Evolutionary conservation across 1,139 yeast species (phyloP).

Genomic region (Zygoascus hellenicus): DNA sequence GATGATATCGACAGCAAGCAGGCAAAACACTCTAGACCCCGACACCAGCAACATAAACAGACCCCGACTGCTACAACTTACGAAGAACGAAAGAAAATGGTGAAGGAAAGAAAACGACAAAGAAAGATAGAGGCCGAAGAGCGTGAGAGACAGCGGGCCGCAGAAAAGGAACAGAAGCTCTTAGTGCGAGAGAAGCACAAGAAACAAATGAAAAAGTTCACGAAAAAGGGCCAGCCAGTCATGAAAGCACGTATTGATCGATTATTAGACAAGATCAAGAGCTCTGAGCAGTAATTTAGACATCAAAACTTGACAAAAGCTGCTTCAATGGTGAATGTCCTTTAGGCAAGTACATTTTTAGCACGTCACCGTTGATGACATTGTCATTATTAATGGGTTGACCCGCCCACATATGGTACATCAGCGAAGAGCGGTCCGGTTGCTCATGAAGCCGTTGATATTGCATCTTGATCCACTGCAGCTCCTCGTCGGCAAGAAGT

Average conservation of each 20-base stretch:
- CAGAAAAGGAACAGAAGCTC: slow-evolving; percentile 29
- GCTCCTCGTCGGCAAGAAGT: slow-evolving; percentile 6
- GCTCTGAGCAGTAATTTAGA: slow-evolving; percentile 5
- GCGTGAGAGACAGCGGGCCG: slow-evolving; percentile 24
- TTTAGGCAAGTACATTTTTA: slow-evolving; percentile 8
- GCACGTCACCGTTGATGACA: slow-evolving; percentile 14
- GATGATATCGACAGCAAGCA: not conserved
- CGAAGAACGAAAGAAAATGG: slow-evolving; percentile 27
- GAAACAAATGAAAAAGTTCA: slow-evolving; percentile 48
- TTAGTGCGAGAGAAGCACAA: slow-evolving; percentile 44
- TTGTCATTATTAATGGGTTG: not conserved
- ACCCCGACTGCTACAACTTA: slow-evolving; percentile 28
- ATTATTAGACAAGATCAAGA: slow-evolving; percentile 62
- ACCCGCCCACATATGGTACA: not conserved
- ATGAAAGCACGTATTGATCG: slow-evolving; percentile 87
- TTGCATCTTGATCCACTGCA: slow-evolving; percentile 4
- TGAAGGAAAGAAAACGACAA: slow-evolving; percentile 19
- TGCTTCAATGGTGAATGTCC: slow-evolving; percentile 10
- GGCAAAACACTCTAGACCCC: not conserved
- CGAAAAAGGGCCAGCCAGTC: slow-evolving; percentile 75
- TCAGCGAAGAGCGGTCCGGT: not conserved
- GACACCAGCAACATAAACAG: slow-evolving; percentile 26
- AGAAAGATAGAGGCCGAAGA: slow-evolving; percentile 25
- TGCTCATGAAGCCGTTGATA: not conserved
- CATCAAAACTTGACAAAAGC: slow-evolving; percentile 7